Conservation (phyloP, 1,139 yeast genomes). For the Yamadazyma pseudoaaseri region DNA sequence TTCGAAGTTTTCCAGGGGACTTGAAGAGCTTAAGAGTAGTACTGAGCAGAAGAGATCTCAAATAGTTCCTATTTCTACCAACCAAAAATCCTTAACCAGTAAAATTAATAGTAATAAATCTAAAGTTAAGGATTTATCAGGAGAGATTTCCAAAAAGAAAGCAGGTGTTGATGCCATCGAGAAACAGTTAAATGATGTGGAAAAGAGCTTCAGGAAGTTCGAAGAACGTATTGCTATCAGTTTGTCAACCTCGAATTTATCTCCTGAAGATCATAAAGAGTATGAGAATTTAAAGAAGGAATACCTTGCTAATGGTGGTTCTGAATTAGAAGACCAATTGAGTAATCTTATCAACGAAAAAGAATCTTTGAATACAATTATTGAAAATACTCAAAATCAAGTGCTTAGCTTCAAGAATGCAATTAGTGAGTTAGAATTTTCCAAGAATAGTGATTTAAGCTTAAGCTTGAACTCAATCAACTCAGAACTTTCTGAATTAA, state of each 20-base stretch:
- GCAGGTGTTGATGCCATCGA: conserved; percentile 39
- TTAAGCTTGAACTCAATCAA: conserved; percentile 33
- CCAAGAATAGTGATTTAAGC: conserved; percentile 31
- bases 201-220: conserved; percentile 42
- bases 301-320: conserved; percentile 59
- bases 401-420: conserved; percentile 40
- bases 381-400: conserved; percentile 44
- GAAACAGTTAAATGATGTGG: conserved; percentile 48
- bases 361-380: conserved; percentile 37
- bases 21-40: conserved; percentile 36
- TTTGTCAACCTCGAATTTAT: conserved; percentile 33
- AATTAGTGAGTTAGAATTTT: conserved; percentile 32
- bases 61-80: conserved; percentile 58
- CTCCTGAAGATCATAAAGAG: conserved; percentile 53
- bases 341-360: conserved; percentile 44
- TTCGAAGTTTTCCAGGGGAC: conserved; percentile 38
- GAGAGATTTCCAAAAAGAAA: conserved; percentile 56
- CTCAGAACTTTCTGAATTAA: conserved; percentile 31
- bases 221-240: conserved; percentile 31
- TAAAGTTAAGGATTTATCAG: conserved; percentile 51
- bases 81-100: conserved; percentile 44
- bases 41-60: conserved; percentile 48
- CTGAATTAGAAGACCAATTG: conserved; percentile 52
- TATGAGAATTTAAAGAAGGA: conserved; percentile 60
- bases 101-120: conserved; percentile 50